phyloP scores from a whole-genome alignment of 2,329 filamentous ascomycete species.

The Colletotrichum sp. region DNA sequence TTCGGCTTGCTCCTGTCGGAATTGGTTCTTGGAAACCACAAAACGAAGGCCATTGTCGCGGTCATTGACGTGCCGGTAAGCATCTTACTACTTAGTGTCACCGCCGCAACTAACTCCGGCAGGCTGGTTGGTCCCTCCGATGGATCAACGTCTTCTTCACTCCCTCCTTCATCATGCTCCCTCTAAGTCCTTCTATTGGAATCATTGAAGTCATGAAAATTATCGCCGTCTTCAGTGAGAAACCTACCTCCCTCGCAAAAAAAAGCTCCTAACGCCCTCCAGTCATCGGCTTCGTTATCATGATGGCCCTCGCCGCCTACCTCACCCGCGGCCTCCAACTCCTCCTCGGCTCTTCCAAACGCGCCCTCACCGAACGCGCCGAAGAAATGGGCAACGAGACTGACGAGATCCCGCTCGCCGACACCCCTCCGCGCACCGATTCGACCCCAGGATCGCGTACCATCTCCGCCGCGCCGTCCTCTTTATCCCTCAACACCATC shows the following conservation, averaged over 20 bases:
- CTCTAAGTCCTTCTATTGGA: constrained; percentile 59
- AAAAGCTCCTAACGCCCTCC: not conserved
- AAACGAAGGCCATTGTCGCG: constrained; percentile 51
- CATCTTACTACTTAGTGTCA: not conserved
- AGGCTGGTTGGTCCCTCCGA: constrained; percentile 62
- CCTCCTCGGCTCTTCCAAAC: constrained; percentile 55
- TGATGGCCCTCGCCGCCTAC: constrained; percentile 58
- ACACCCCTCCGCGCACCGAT: constrained; percentile 6
- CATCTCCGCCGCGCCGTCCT: constrained; percentile 23
- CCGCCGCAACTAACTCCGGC: not conserved
- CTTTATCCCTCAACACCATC: constrained; percentile 21
- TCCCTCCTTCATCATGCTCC: constrained; percentile 63
- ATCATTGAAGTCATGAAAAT: constrained; percentile 62
- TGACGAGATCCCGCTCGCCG: constrained; percentile 53
- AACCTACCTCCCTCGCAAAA: fast-evolving
- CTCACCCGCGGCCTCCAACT: constrained; percentile 59
- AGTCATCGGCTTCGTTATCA: constrained; percentile 61
- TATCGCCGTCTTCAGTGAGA: constrained; percentile 61
- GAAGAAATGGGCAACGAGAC: constrained; percentile 52
- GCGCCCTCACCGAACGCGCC: constrained; percentile 53
- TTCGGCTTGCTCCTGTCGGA: constrained; percentile 53
- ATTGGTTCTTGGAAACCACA: constrained; percentile 49
- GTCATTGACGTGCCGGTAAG: constrained; percentile 60
- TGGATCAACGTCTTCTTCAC: constrained; percentile 67
- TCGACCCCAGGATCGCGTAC: constrained; percentile 24